Evolutionary conservation across 331 rosid genomes (phyloP), one percentile per base, ranked within the genome.

Genomic region (Spiraea crenata): DNA sequence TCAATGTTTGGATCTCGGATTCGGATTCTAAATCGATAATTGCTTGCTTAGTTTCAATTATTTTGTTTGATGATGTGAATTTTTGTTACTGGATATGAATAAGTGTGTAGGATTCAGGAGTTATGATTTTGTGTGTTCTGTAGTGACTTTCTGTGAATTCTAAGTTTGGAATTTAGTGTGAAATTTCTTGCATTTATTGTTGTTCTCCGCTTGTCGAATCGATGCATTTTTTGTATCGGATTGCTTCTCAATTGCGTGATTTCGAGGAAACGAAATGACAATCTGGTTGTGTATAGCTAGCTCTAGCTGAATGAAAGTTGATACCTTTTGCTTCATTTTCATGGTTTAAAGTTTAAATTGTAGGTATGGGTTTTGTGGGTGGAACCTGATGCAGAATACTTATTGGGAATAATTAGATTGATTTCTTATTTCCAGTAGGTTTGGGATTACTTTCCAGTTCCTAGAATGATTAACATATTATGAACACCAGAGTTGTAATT

Each of bases 1-100:
- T 66, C n/a, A n/a, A 40, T 57, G 44, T 44, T 57, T 45, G 39
- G 74, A 70, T 70, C 74, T 70, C 74, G 74, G 52, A 69, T 55
- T 25, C 44, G 64, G 64, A 70, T 70, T 70, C 6, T 57, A 25
- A 25, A 25, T 25, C 31, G 31, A 46, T 39, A 46, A 47, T 70
- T 16, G 35, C 6, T 12, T 34, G 44, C 65, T 34, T 13, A 31
- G 11, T 70, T 45, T 59, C 0, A 14, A 40, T 61, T 47, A 38
- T 61, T n/a, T 14, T 61, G 34, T 61, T 40, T 44, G 17, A n/a
- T 37, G 25, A 8, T 59, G 65, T 59, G 64, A 14, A 2, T 59
- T 37, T 13, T 6, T 12, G 44, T 45, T 42, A 3, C 3, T 56
- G 11, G n/a, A 55, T 56, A 0, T 34, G 6, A 42, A 56, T 42